These are phyloP conservation scores for Gossypium aridum DNA, from an alignment of 441 rosid species.

Conservation along the genomic window DNA sequence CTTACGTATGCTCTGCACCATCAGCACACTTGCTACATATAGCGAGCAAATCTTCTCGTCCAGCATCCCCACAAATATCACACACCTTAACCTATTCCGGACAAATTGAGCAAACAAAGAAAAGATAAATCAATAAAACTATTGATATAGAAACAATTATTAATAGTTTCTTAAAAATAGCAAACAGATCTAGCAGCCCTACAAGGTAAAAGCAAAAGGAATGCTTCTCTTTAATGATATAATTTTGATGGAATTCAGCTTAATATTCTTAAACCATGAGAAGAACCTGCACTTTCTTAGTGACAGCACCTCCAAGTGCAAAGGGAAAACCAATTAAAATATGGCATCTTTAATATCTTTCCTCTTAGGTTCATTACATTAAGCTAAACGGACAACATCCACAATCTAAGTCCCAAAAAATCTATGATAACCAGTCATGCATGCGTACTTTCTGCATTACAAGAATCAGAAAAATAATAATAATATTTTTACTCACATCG, in stretches of 20 bases:
- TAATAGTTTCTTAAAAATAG: background rate
- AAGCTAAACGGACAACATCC: background rate
- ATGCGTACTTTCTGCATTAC: background rate
- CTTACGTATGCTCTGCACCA: conserved; percentile 99
- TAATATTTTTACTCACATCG: conserved; percentile 62
- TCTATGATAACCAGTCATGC: conserved; percentile 8
- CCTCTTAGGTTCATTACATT: conserved; percentile 1
- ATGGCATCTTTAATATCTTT: background rate
- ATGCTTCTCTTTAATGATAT: background rate
- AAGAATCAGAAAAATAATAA: conserved; percentile 4
- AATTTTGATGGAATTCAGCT: background rate
- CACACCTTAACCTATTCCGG: conserved; percentile 92
- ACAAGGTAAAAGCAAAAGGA: background rate
- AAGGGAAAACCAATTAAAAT: background rate
- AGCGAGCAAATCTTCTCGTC: conserved; percentile 93
- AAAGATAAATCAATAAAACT: background rate
- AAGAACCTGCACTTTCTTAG: background rate
- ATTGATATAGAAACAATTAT: background rate
- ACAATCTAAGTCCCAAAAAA: background rate
- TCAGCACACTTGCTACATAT: conserved; percentile 88
- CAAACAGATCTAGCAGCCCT: background rate
- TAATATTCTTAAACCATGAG: background rate
- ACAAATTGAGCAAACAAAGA: conserved; percentile 1
- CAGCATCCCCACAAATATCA: conserved; percentile 99
- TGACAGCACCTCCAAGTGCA: background rate